These are phyloP conservation scores for Eimeria necatrix DNA, from an alignment of 169 alveolate species.

Conservation along the genomic window DNA sequence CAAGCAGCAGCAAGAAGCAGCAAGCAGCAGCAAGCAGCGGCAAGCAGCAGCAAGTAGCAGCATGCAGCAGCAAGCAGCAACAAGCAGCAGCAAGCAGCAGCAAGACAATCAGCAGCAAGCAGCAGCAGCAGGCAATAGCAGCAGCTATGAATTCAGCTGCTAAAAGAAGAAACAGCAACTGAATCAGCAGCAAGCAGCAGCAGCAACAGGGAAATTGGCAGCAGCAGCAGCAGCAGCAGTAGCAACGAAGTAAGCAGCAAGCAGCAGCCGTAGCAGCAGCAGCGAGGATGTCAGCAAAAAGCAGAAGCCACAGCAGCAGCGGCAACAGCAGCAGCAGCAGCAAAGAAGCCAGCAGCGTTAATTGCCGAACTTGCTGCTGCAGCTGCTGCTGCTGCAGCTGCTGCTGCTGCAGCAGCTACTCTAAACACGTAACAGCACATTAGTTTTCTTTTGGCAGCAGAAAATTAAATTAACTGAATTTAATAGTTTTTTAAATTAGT, in stretches of 20 bases:
- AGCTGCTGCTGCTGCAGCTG: background rate
- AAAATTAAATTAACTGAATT: too few species aligned
- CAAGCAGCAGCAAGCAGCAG: background rate
- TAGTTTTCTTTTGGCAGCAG: too few species aligned
- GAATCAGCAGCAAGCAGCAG: conserved; percentile 30
- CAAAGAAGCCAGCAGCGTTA: background rate
- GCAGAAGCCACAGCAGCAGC: background rate
- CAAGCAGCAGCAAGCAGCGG: too few species aligned
- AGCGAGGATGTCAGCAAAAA: too few species aligned
- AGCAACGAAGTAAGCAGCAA: background rate
- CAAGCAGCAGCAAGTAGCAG: background rate
- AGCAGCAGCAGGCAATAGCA: background rate
- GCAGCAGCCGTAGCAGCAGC: background rate
- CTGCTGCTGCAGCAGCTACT: background rate
- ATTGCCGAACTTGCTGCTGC: background rate
- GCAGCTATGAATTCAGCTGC: background rate
- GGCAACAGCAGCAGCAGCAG: background rate
- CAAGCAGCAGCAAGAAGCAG: too few species aligned
- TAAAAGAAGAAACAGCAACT: background rate
- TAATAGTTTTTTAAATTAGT: too few species aligned
- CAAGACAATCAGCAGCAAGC: background rate
- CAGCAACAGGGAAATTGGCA: too few species aligned
- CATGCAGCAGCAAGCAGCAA: background rate
- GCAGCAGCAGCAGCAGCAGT: conserved; percentile 11
- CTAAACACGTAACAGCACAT: too few species aligned